phyloP scores from a whole-genome alignment of 768 basidiomycete species.

The Tulasnella sp. region DNA sequence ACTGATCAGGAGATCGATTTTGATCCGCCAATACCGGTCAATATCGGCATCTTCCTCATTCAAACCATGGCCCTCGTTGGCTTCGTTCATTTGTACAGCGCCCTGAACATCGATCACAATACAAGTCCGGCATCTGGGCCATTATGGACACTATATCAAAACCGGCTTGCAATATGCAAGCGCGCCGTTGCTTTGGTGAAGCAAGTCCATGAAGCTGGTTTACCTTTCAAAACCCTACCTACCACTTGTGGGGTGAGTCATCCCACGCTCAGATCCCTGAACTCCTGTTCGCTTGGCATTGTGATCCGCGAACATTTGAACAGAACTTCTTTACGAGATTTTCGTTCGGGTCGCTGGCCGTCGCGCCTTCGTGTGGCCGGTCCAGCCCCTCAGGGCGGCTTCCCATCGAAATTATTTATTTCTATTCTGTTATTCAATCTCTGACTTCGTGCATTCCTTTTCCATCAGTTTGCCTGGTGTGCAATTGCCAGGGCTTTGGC shows the following conservation, averaged over 20 bases:
- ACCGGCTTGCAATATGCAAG: conserved; percentile 10
- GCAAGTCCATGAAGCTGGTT: neutral
- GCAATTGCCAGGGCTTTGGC: conserved; percentile 2
- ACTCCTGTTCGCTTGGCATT: neutral
- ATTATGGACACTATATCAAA: conserved; percentile 5
- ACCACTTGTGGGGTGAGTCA: conserved; percentile 18
- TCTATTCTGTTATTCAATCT: neutral
- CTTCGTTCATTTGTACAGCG: conserved; percentile 13
- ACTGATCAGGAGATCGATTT: neutral
- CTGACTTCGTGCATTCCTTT: neutral
- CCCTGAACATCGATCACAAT: neutral
- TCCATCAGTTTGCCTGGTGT: conserved; percentile 1
- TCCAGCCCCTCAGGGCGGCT: no score
- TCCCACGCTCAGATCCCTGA: neutral
- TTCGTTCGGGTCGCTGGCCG: no score
- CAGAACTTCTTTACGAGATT: no score
- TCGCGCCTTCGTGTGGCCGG: no score
- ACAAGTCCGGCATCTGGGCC: neutral
- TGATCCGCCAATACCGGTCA: neutral
- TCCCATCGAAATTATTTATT: no score
- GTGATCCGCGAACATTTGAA: neutral
- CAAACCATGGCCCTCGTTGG: conserved; percentile 5
- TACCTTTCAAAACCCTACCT: neutral
- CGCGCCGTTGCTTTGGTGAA: conserved; percentile 3
- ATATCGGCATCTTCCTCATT: conserved; percentile 2